Evolutionary conservation across 495 filamentous ascomycete species (phyloP), one percentile per base, ranked within the genome.

Genomic region (Neurospora sublineolata): DNA sequence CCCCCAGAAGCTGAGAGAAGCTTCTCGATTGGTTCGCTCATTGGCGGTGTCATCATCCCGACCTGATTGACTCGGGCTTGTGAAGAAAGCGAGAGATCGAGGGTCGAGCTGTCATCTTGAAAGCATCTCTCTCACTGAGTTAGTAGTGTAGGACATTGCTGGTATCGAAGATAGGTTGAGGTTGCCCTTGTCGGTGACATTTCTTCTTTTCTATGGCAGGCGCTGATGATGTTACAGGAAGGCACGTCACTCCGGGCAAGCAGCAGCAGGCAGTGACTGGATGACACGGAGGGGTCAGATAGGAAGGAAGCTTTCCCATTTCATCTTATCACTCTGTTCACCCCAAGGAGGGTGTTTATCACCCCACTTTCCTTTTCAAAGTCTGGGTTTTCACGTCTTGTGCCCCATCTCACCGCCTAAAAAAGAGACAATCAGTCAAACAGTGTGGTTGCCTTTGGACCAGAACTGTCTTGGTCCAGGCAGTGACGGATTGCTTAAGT

Each of bases 1-100:
- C n/a, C n/a, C n/a, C n/a, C 67, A 75, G 77, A 80, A 80, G 67
- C 46, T 69, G 33, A 68, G 67, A 80, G 77, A 80, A 79, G 67
- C 42, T 79, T 79, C 77, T 73, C 74, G 75, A 77, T 73, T 75
- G 73, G 69, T 18, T 14, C 27, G 52, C 52, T 1, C 27, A 60
- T 60, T 60, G 52, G 52, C 52, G 12, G 23, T 60, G 52, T 36
- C 52, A 64, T 64, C 52, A 64, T 64, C 52, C 52, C 14, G 52
- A 64, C 52, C 52, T 64, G 52, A 30, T 60, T 60, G 10, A 30
- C 52, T 60, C 23, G 52, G 23, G 52, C 52, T 60, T 60, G 52
- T 33, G 52, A 64, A 64, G 27, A 64, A 64, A 33, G 52, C 30
- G 46, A 30, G 52, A 60, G 46, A 30, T 60, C 5, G n/a, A 52